phyloP scores from a whole-genome alignment of 1,284 basidiomycete species.

The Coniophora puteana region DNA sequence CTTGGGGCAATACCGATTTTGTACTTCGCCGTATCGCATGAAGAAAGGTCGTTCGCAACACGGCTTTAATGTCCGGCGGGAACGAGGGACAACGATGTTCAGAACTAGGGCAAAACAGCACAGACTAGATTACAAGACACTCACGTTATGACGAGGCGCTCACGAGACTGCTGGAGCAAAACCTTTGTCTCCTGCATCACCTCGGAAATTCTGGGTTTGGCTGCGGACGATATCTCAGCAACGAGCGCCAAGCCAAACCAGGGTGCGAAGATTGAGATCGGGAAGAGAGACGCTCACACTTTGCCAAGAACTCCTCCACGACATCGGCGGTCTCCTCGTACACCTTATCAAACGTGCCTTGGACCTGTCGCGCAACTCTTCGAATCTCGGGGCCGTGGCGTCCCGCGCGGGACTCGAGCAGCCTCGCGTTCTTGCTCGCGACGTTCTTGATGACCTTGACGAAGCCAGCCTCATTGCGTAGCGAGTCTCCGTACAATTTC shows the following conservation, averaged over 20 bases:
- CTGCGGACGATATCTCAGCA: constrained; percentile 23
- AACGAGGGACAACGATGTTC: constrained; percentile 7
- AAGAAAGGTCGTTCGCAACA: constrained; percentile 76
- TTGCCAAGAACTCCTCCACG: constrained; percentile 90
- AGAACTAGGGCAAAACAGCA: no score
- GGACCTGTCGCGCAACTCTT: constrained; percentile 85
- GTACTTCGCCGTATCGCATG: constrained; percentile 80
- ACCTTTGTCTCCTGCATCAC: constrained; percentile 92
- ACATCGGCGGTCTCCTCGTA: constrained; percentile 88
- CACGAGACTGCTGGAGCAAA: constrained; percentile 86
- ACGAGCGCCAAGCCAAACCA: background rate
- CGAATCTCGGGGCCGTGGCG: constrained; percentile 73
- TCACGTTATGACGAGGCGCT: constrained; percentile 85
- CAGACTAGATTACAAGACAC: no score
- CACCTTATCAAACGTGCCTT: constrained; percentile 92
- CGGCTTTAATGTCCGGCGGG: constrained; percentile 47
- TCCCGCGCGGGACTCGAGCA: constrained; percentile 64
- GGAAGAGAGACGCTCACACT: constrained; percentile 52
- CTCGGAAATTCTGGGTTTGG: constrained; percentile 62
- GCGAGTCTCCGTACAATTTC: constrained; percentile 88
- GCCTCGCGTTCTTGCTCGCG: constrained; percentile 75
- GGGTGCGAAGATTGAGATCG: no score
- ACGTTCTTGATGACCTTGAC: constrained; percentile 95
- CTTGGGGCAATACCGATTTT: constrained; percentile 60
- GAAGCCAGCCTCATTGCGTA: constrained; percentile 93